Evolutionary conservation across 164 flowering plant species (phyloP).

Genomic region (Berberis thunbergii): DNA sequence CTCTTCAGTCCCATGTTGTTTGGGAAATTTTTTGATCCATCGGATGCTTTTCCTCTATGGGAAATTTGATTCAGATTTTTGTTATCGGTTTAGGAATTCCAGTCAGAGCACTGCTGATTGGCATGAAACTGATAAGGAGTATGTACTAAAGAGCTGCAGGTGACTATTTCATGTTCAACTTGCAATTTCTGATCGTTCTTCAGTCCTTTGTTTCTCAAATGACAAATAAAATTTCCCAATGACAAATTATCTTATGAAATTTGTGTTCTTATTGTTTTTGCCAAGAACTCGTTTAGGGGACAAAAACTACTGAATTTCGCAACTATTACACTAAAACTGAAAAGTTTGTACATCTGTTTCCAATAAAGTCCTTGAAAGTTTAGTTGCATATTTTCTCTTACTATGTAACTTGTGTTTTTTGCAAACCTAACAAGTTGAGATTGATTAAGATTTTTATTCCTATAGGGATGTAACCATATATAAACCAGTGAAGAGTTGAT

Average conservation of each 20-base stretch:
- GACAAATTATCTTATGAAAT: neutral
- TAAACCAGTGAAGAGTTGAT: neutral
- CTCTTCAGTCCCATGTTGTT: slow-evolving; percentile 76
- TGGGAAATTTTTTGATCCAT: slow-evolving; percentile 85
- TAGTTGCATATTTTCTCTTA: too few species aligned
- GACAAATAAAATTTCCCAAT: neutral
- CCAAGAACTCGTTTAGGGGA: too few species aligned
- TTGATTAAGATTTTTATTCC: too few species aligned
- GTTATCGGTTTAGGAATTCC: slow-evolving; percentile 31
- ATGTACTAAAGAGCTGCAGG: slow-evolving; percentile 63
- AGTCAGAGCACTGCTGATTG: slow-evolving; percentile 49
- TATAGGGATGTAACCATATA: neutral
- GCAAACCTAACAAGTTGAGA: too few species aligned
- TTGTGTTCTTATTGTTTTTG: too few species aligned
- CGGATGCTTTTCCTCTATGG: slow-evolving; percentile 94
- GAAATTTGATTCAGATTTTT: slow-evolving; percentile 69
- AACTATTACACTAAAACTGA: too few species aligned
- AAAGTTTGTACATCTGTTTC: too few species aligned
- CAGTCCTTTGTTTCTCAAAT: neutral
- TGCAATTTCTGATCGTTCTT: neutral
- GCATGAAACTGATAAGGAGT: slow-evolving; percentile 55
- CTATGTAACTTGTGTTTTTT: too few species aligned
- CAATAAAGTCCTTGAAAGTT: too few species aligned
- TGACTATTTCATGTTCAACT: slow-evolving; percentile 6
- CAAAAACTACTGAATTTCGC: too few species aligned